phyloP scores from a whole-genome alignment of 2,329 filamentous ascomycete genomes.

The Fusarium siculi region DNA sequence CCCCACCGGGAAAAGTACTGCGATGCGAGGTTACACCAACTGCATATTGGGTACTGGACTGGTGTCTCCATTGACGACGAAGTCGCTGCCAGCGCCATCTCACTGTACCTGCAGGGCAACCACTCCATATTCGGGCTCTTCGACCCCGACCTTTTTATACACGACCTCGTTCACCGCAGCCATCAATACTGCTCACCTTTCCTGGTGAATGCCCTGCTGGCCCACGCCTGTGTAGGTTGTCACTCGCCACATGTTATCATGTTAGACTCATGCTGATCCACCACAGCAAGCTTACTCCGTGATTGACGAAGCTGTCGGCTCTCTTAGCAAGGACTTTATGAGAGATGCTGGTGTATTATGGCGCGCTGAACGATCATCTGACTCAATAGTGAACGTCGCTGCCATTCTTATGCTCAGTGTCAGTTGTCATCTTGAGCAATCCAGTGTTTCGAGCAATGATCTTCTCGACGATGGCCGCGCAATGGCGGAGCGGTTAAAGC shows the following conservation, averaged over 20 bases:
- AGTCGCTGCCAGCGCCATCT: constrained; percentile 46
- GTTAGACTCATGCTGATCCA: not conserved
- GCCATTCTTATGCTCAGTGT: constrained; percentile 24
- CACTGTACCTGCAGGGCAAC: constrained; percentile 48
- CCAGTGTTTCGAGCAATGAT: constrained; percentile 3
- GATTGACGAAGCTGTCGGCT: constrained; percentile 5
- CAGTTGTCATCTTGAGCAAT: constrained; percentile 12
- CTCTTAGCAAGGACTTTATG: constrained; percentile 19
- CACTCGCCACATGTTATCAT: not conserved
- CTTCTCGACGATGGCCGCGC: constrained; percentile 10
- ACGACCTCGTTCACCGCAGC: constrained; percentile 43
- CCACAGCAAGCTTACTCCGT: constrained; percentile 19
- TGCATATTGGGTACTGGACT: constrained; percentile 48
- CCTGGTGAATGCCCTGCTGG: constrained; percentile 48
- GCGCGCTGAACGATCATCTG: constrained; percentile 25
- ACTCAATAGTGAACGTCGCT: constrained; percentile 26
- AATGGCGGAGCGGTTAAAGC: constrained; percentile 19
- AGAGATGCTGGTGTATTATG: constrained; percentile 18
- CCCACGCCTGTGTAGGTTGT: constrained; percentile 46
- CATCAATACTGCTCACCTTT: constrained; percentile 47
- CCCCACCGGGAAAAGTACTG: not conserved
- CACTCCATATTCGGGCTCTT: constrained; percentile 51
- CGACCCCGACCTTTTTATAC: constrained; percentile 47
- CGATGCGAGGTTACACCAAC: constrained; percentile 7
- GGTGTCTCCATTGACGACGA: constrained; percentile 43